phyloP scores from a whole-genome alignment of 2,329 filamentous ascomycete species.

The Cordyceps militaris region DNA sequence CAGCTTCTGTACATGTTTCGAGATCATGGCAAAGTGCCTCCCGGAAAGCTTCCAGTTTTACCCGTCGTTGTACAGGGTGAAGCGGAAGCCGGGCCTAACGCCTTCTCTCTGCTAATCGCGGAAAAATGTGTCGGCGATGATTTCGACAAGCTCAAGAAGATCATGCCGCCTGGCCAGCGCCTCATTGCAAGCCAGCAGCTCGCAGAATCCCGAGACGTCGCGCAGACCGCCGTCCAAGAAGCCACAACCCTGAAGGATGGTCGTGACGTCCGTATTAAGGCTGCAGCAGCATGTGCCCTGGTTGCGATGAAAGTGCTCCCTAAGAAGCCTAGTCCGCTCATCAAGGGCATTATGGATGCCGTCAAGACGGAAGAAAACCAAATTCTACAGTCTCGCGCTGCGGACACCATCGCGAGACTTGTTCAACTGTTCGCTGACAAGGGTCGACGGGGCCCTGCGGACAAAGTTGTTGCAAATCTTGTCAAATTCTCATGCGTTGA shows the following conservation, averaged over 20 bases:
- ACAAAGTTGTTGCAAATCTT: constrained; percentile 92
- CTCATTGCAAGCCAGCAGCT: constrained; percentile 76
- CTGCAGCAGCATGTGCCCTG: constrained; percentile 78
- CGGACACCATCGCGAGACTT: constrained; percentile 73
- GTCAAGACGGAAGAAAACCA: constrained; percentile 90
- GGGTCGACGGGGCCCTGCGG: constrained; percentile 76
- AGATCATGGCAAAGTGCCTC: constrained; percentile 76
- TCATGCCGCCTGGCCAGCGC: constrained; percentile 80
- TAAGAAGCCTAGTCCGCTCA: constrained; percentile 87
- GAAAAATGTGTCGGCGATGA: constrained; percentile 82
- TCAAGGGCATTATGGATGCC: constrained; percentile 98
- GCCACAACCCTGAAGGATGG: constrained; percentile 71
- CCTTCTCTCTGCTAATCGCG: constrained; percentile 81
- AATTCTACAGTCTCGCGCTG: constrained; percentile 80
- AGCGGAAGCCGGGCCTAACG: constrained; percentile 80
- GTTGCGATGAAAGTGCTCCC: constrained; percentile 83
- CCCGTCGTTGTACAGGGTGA: constrained; percentile 94
- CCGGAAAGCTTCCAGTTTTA: constrained; percentile 67
- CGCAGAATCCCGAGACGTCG: constrained; percentile 65
- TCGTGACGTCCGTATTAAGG: constrained; percentile 78
- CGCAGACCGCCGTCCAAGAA: constrained; percentile 67
- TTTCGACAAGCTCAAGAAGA: constrained; percentile 80
- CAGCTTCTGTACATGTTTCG: constrained; percentile 86
- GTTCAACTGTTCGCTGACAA: constrained; percentile 79
- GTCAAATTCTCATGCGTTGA: constrained; percentile 98